A percentile compares a stretch with the other conserved stretches of the same genome.
Evolutionary conservation across 2,329 filamentous ascomycete species (phyloP).

Genomic region (Colletotrichum chlorophyti): DNA sequence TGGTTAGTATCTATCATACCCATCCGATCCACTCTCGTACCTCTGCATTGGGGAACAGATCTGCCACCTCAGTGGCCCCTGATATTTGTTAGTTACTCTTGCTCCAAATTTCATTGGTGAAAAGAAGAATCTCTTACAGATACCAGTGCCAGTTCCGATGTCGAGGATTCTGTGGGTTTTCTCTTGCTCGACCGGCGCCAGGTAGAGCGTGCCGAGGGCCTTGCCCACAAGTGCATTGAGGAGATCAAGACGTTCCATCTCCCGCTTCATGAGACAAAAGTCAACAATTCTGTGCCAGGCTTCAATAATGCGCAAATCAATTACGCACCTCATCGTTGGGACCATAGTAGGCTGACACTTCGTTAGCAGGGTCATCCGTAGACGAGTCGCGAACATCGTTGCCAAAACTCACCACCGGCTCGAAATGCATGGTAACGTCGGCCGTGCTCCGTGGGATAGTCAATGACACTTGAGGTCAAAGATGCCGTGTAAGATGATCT

Average conservation of each 20-base stretch:
- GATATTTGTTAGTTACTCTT: background rate
- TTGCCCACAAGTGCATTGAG: conserved; percentile 9
- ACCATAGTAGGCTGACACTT: conserved; percentile 35
- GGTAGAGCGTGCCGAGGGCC: background rate
- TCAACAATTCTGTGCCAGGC: no score
- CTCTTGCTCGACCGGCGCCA: conserved; percentile 7
- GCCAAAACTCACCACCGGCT: conserved; percentile 14
- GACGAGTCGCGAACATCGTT: no score
- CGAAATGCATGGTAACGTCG: conserved; percentile 28
- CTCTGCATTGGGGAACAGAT: conserved; percentile 12
- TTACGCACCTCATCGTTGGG: conserved; percentile 43
- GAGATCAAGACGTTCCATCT: conserved; percentile 18
- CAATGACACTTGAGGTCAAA: conserved; percentile 16
- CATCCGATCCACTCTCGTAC: background rate
- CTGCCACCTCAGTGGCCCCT: conserved; percentile 17
- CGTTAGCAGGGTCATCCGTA: background rate
- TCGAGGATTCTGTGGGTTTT: conserved; percentile 54
- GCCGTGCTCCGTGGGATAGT: conserved; percentile 25
- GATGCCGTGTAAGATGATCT: conserved; percentile 21
- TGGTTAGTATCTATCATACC: no score
- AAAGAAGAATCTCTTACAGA: no score
- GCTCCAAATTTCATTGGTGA: no score
- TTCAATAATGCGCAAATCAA: no score
- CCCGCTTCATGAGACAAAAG: background rate
- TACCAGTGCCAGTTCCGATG: conserved; percentile 67